Conservation (phyloP, 2,329 filamentous ascomycete species). For the Botrytis porri region DNA sequence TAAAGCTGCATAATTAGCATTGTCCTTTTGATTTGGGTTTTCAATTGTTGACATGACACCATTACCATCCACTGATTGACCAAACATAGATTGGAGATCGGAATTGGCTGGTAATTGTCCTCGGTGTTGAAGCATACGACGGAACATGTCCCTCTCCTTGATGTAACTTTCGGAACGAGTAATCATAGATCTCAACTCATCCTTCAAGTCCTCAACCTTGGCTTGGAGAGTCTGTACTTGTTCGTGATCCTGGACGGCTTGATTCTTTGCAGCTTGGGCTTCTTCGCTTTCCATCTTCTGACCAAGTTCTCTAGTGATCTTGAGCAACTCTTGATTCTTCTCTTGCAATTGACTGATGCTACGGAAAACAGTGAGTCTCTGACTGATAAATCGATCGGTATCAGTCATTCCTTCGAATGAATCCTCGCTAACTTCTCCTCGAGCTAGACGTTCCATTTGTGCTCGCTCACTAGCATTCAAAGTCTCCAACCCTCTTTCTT, state of each 20-base stretch:
- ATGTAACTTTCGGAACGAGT: constrained; percentile 89
- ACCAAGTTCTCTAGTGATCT: constrained; percentile 78
- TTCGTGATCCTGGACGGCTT: constrained; percentile 62
- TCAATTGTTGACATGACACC: constrained; percentile 59
- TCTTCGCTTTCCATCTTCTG: constrained; percentile 91
- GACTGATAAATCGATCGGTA: constrained; percentile 84
- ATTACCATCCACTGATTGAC: constrained; percentile 62
- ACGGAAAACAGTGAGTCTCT: constrained; percentile 86
- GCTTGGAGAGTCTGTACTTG: constrained; percentile 72
- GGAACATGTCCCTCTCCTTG: constrained; percentile 96
- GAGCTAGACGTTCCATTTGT: constrained; percentile 74
- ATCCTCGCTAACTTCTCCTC: constrained; percentile 70
- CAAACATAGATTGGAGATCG: constrained; percentile 67
- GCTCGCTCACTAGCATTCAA: constrained; percentile 69
- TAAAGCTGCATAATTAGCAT: constrained; percentile 71
- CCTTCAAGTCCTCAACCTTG: constrained; percentile 73
- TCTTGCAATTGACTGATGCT: constrained; percentile 79
- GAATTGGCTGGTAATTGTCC: constrained; percentile 56
- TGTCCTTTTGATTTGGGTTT: constrained; percentile 50
- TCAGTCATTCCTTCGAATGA: constrained; percentile 72
- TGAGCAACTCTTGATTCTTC: constrained; percentile 81
- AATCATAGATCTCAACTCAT: constrained; percentile 79
- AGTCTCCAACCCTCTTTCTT: constrained; percentile 73
- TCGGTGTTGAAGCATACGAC: constrained; percentile 82
- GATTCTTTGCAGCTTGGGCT: constrained; percentile 63